Evolutionary conservation across 495 filamentous ascomycete genomes (phyloP).

Genomic region (Podospora anserina): DNA sequence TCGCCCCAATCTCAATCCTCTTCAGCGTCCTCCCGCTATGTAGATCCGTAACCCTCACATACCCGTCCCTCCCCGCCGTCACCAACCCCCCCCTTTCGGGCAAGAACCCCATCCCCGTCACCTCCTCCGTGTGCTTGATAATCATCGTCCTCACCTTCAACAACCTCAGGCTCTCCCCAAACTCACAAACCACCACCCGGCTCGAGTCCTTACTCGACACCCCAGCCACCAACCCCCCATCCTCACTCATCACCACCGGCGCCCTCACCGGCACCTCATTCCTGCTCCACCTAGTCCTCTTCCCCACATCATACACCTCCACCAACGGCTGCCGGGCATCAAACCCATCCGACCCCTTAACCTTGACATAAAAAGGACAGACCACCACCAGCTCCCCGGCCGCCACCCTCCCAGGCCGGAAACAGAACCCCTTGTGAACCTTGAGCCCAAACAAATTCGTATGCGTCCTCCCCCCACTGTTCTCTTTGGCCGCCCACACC

Average conservation of each 20-base stretch:
- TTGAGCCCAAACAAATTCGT: not conserved
- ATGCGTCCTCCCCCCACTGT: not conserved
- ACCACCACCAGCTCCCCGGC: slow-evolving; percentile 7
- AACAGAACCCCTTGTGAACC: slow-evolving; percentile 3
- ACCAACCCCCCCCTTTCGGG: slow-evolving; percentile 22
- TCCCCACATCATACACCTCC: slow-evolving; percentile 20
- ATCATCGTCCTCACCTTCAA: slow-evolving; percentile 7
- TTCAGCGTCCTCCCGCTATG: slow-evolving; percentile 23
- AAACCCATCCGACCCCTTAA: not conserved
- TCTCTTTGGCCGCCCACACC: slow-evolving; percentile 9
- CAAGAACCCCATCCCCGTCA: slow-evolving; percentile 27
- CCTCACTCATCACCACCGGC: slow-evolving; percentile 21
- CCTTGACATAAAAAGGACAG: slow-evolving; percentile 7
- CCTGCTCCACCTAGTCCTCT: slow-evolving; percentile 9
- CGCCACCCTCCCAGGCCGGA: not conserved
- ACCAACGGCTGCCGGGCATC: not conserved
- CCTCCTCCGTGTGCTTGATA: slow-evolving; percentile 19
- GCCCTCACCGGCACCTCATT: slow-evolving; percentile 16
- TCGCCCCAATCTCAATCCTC: slow-evolving; percentile 24
- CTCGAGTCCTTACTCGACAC: slow-evolving; percentile 15
- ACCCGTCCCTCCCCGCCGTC: slow-evolving; percentile 27
- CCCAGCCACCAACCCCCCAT: slow-evolving; percentile 17
- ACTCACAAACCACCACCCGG: slow-evolving; percentile 13
- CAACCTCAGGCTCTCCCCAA: not conserved
- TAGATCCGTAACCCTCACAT: slow-evolving; percentile 24